A percentile compares a stretch with the other conserved stretches of the same genome.
Evolutionary conservation across 352 stramenopile species (phyloP).

Genomic region (Phytopythium kandeliae): DNA sequence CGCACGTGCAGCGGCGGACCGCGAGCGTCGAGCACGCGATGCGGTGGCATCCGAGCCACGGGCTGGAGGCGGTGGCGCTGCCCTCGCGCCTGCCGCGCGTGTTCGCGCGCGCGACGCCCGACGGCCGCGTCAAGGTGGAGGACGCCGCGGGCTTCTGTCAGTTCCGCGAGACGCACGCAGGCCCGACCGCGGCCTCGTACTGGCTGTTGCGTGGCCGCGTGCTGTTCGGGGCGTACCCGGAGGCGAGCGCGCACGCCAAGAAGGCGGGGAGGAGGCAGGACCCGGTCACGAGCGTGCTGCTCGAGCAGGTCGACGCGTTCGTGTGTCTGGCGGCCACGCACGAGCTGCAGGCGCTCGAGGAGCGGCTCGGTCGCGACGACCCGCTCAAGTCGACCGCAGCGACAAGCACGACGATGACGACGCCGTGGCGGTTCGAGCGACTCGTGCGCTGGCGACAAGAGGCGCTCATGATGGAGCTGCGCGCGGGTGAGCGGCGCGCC

Average conservation of each 20-base stretch:
- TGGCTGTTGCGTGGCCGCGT: constrained; percentile 60
- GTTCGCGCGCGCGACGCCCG: constrained; percentile 18
- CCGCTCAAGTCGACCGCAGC: neutral
- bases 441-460: constrained; percentile 45
- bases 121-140: constrained; percentile 46
- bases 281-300: constrained; percentile 48
- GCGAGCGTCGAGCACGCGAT: constrained; percentile 11
- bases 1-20: constrained; percentile 7
- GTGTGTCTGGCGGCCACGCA: constrained; percentile 41
- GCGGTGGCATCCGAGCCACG: constrained; percentile 65
- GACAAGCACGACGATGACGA: constrained; percentile 5
- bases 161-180: constrained; percentile 57
- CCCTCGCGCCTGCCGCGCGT: constrained; percentile 47
- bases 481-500: constrained; percentile 25
- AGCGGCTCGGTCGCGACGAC: neutral
- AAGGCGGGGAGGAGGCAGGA: constrained; percentile 15
- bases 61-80: constrained; percentile 20
- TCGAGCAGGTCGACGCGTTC: constrained; percentile 63
- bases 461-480: constrained; percentile 29
- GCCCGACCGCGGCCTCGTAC: constrained; percentile 62
- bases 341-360: constrained; percentile 25
- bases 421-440: constrained; percentile 41
- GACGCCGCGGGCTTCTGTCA: constrained; percentile 53
- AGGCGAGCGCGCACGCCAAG: neutral
- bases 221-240: constrained; percentile 49